These are phyloP conservation scores for Mimosa bimucronata DNA, from an alignment of 306 rosid genomes.

Conservation along the genomic window DNA sequence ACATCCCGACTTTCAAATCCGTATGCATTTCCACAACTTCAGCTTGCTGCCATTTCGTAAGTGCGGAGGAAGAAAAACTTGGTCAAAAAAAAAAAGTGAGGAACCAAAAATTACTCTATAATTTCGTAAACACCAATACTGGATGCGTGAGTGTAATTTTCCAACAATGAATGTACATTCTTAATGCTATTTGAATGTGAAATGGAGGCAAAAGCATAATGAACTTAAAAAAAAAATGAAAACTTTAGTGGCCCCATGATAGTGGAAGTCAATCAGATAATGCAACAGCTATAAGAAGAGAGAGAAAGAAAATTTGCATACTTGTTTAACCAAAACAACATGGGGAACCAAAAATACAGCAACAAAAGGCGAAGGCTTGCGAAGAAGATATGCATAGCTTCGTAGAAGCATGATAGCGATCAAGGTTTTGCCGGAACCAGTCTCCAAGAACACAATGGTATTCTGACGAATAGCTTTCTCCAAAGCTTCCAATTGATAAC, in stretches of 20 bases:
- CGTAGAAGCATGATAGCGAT: constrained; percentile 89
- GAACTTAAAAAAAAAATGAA: constrained; percentile 17
- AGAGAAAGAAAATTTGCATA: constrained; percentile 31
- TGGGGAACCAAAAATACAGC: constrained; percentile 84
- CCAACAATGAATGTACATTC: neutral
- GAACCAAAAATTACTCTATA: constrained; percentile 2
- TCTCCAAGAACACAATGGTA: constrained; percentile 78
- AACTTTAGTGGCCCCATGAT: neutral
- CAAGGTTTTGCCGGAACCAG: constrained; percentile 93
- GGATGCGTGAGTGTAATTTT: neutral
- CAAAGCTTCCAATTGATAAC: constrained; percentile 86
- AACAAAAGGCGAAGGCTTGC: constrained; percentile 65
- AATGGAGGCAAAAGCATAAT: neutral
- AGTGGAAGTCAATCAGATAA: neutral
- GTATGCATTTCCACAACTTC: constrained; percentile 63
- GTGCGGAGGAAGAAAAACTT: neutral
- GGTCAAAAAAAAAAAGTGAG: neutral
- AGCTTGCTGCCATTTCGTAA: constrained; percentile 69
- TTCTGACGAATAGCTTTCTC: constrained; percentile 62
- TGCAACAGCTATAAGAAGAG: neutral
- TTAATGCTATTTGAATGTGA: neutral
- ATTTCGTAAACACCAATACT: neutral
- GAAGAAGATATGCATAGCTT: constrained; percentile 65
- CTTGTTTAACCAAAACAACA: constrained; percentile 86
- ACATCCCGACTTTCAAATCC: constrained; percentile 71